Evolutionary conservation across 108 stramenopile genomes (phyloP), one percentile per base, ranked within the genome.

Genomic region (Fragilaria crotonensis): DNA sequence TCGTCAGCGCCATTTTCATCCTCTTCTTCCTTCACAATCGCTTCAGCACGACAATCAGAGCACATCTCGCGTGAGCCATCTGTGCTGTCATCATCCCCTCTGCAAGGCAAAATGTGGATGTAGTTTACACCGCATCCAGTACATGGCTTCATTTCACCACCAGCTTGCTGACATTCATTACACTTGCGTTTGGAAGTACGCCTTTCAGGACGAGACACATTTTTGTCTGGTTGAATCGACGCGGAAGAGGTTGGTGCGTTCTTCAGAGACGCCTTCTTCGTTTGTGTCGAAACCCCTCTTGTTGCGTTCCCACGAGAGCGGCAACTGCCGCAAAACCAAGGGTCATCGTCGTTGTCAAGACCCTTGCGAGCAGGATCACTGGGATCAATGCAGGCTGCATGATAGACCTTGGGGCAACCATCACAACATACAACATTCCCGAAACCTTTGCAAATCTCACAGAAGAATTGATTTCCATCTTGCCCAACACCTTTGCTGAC

Each of bases 351-450:
- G 44, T 72, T 65, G 19, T 79, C 77, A 14, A 85, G 62, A 33
- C 70, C 70, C 9, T 44, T 55, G 17, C 78, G 75, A 65, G 79
- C 77, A 19, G 67, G 57, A 27, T 45, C 48, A 27, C 63, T 67
- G 4, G 45, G 19, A 14, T 85, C 85, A 45, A 90, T 57, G 48
- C 89, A 90, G 5, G 63, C 29, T 21, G 69, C 77, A 63, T 90
- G 89, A 60, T 81, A 87, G 4, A 87, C 85, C 21, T 67, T 63
- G 7, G 89, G 89, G 58, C 89, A 90, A 1, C 85, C 85, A 68
- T 90, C 89, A 32, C 89, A 90, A 57, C 89, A 90, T 3, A 87
- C 89, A 5, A 90, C 84, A 47, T 85, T 79, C 22, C 89, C 89
- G 25, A 84, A 75, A 46, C 70, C 82, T 18, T 69, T 48, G 63